Evolutionary conservation across 1,284 basidiomycete species (phyloP).

Genomic region (Malassezia caprae): DNA sequence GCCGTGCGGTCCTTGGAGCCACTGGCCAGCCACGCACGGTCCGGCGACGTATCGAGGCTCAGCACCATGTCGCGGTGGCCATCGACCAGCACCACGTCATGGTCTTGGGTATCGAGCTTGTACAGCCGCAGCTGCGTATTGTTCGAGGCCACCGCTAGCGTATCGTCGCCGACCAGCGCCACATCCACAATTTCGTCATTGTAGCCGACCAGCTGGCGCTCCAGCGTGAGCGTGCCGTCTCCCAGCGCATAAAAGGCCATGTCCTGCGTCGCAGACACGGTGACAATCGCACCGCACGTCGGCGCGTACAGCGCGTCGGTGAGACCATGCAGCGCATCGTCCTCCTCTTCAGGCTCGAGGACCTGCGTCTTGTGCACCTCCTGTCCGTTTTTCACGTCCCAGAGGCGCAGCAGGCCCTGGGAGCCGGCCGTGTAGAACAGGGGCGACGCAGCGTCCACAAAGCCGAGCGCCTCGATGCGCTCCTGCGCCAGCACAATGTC

Average conservation of each 20-base stretch:
- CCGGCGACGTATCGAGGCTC: conserved; percentile 62
- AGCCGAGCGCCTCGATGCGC: conserved; percentile 37
- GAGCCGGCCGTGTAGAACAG: conserved; percentile 38
- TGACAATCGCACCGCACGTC: conserved; percentile 53
- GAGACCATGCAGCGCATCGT: conserved; percentile 34
- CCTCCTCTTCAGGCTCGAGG: conserved; percentile 16
- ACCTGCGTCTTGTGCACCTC: not conserved
- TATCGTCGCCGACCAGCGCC: conserved; percentile 52
- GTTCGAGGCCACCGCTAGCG: conserved; percentile 88
- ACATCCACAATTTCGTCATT: conserved; percentile 97
- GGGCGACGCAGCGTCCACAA: conserved; percentile 56
- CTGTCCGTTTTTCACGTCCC: conserved; percentile 20
- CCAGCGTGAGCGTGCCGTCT: conserved; percentile 53
- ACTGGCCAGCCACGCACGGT: conserved; percentile 67
- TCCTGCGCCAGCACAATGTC: conserved; percentile 36
- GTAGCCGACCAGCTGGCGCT: conserved; percentile 74
- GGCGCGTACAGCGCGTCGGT: conserved; percentile 27
- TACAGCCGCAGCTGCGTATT: conserved; percentile 84
- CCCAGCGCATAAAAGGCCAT: conserved; percentile 60
- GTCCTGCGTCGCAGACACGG: conserved; percentile 86
- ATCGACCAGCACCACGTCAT: conserved; percentile 28
- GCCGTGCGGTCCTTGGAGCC: conserved; percentile 86
- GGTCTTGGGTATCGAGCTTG: conserved; percentile 48
- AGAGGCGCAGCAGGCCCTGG: conserved; percentile 29
- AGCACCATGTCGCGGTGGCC: conserved; percentile 80